Evolutionary conservation across 2,329 filamentous ascomycete species (phyloP), one percentile per base, ranked within the genome.

Genomic region (Fusarium zealandicum): DNA sequence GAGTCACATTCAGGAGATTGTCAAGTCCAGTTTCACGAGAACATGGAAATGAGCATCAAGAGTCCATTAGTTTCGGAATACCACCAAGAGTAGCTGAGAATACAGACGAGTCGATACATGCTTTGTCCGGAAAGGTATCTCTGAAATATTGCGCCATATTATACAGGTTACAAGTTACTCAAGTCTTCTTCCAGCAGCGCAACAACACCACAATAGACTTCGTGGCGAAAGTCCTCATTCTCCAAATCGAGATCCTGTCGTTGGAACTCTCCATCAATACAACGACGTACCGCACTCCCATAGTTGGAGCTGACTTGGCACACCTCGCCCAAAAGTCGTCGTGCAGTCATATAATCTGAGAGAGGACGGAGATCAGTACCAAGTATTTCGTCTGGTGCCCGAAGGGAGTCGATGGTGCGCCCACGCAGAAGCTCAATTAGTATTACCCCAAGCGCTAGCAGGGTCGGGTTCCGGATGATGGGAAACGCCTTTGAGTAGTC

Each of bases 341-440:
- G 16, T 43, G 40, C 28, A 14, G 40, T 43, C 17, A 22, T 20
- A 14, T 33, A 43, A 13, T 33, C 32, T 4, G 40, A 22, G 6
- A 42, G 11, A 17, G 37, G 22, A 13, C 10, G 6, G 2, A 25
- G 22, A 25, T 25, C 22, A 25, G 22, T 17, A 10, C 28, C 9
- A 5, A 11, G 12, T 3, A 31, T n/a, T 11, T 32, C 27, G 6
- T 22, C 16, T n/a, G 40, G 28, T 2, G 39, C 13, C 16, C 16
- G 14, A 4, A 42, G 13, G 6, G 28, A 32, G 7, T 42, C 40
- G 16, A 42, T 20, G 2, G 38, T 32, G 2, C 22, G 17, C 2
- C 44, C 51, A 4, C 32, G 33, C 3, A 44, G 28, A 9, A 54
- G 39, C 30, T 54, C 51, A n/a, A 49, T 49, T 4, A 54, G 35